phyloP scores from a whole-genome alignment of 192 early-diverging fungal genomes.

The Thamnidium elegans region DNA sequence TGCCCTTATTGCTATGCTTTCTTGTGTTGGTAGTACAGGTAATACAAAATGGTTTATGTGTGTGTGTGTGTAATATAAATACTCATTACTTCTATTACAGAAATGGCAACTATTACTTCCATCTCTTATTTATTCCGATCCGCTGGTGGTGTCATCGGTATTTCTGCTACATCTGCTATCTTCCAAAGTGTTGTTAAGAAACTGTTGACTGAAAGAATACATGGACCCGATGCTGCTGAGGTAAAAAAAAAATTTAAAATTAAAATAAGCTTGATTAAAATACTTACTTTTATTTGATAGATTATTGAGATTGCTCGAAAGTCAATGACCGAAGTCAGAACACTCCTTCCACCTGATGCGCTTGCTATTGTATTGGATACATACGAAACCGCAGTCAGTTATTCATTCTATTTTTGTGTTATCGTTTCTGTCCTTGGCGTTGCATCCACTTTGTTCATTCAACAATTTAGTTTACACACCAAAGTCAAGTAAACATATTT shows the following conservation, averaged over 20 bases:
- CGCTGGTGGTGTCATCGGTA: constrained; percentile 57
- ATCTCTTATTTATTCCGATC: constrained; percentile 49
- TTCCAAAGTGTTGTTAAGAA: constrained; percentile 40
- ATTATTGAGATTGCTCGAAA: constrained; percentile 26
- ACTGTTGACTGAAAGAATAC: constrained; percentile 24
- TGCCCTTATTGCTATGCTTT: constrained; percentile 48
- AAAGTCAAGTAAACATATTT: constrained; percentile 4
- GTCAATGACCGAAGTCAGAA: constrained; percentile 24
- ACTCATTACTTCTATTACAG: constrained; percentile 44
- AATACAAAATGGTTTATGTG: constrained; percentile 42
- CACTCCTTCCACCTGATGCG: neutral
- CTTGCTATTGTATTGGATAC: constrained; percentile 16
- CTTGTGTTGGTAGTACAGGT: constrained; percentile 49
- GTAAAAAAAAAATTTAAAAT: neutral
- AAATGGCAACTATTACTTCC: constrained; percentile 53
- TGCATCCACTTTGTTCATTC: constrained; percentile 19
- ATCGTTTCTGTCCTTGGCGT: neutral
- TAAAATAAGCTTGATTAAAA: neutral
- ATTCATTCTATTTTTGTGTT: constrained; percentile 12
- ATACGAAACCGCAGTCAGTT: constrained; percentile 16
- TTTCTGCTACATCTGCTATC: constrained; percentile 47
- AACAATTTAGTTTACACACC: constrained; percentile 10
- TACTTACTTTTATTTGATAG: neutral
- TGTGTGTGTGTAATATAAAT: constrained; percentile 35
- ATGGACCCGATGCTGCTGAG: constrained; percentile 27